These are phyloP conservation scores for Diplotaxis tenuifolia DNA, from an alignment of 345 rosid genomes.

Conservation along the genomic window DNA sequence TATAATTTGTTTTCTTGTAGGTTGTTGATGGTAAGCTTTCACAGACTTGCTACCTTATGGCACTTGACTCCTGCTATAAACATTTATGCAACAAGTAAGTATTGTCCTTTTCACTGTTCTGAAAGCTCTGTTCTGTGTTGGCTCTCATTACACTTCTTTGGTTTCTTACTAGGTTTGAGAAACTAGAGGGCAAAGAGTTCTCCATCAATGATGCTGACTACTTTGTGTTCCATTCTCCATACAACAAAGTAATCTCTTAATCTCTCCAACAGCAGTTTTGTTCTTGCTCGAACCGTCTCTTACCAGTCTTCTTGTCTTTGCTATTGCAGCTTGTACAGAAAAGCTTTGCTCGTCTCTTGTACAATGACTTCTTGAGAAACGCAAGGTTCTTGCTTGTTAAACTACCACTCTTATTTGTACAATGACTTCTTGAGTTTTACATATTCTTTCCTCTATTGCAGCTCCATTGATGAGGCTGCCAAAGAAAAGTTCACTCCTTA, in stretches of 20 bases:
- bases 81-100: conserved; percentile 78
- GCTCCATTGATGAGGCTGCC: conserved; percentile 71
- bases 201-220: conserved; percentile 76
- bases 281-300: conserved; percentile 7
- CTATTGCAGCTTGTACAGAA: conserved; percentile 94
- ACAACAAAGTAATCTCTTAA: conserved; percentile 69
- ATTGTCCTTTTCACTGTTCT: neutral
- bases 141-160: conserved; percentile 15
- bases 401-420: neutral
- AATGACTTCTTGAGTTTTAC: neutral
- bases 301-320: conserved; percentile 19
- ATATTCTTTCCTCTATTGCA: conserved; percentile 31
- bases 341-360: conserved; percentile 91
- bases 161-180: conserved; percentile 63
- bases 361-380: conserved; percentile 75
- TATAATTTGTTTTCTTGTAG: conserved; percentile 42
- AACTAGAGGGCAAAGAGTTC: conserved; percentile 76
- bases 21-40: conserved; percentile 99
- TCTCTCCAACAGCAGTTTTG: conserved; percentile 2
- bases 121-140: neutral
- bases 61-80: conserved; percentile 91
- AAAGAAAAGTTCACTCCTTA: conserved; percentile 83
- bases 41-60: conserved; percentile 98
- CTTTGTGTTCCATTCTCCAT: conserved; percentile 94
- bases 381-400: conserved; percentile 53